phyloP scores from a whole-genome alignment of 2,329 filamentous ascomycete species.

The Sporothrix luriei region DNA sequence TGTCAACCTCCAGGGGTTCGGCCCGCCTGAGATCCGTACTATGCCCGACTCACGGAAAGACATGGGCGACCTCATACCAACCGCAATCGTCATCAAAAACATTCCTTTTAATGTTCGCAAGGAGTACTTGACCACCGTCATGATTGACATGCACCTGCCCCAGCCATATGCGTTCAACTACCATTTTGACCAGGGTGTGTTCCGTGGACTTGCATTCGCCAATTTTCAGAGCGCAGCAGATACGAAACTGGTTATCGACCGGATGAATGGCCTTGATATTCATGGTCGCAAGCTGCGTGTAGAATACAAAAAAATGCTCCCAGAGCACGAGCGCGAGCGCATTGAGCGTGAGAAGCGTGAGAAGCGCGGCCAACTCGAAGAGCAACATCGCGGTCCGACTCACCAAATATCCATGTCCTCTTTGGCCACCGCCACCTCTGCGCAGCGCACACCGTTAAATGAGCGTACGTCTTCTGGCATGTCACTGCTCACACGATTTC shows the following conservation, averaged over 20 bases:
- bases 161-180: slow-evolving; percentile 99
- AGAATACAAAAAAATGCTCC: slow-evolving; percentile 99
- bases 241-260: slow-evolving; percentile 86
- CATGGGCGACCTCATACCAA: slow-evolving; percentile 90
- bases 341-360: slow-evolving; percentile 98
- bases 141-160: slow-evolving; percentile 91
- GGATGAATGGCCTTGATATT: slow-evolving; percentile 93
- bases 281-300: slow-evolving; percentile 93
- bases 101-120: slow-evolving; percentile 98
- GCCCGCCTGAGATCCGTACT: slow-evolving; percentile 45
- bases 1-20: slow-evolving; percentile 47
- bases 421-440: slow-evolving; percentile 45
- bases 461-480: slow-evolving; percentile 10
- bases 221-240: slow-evolving; percentile 97
- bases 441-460: slow-evolving; percentile 25
- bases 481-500: not conserved
- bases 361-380: slow-evolving; percentile 91
- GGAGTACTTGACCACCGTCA: slow-evolving; percentile 87
- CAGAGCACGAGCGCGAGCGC: slow-evolving; percentile 87
- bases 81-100: slow-evolving; percentile 98
- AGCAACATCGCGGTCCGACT: slow-evolving; percentile 88
- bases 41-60: slow-evolving; percentile 52
- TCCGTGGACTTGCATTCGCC: slow-evolving; percentile 92
- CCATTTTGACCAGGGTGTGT: slow-evolving; percentile 97
- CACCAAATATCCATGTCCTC: slow-evolving; percentile 87